Base-by-base conservation (phyloP, 768 basidiomycete species). In the Obba rivulosa region DNA sequence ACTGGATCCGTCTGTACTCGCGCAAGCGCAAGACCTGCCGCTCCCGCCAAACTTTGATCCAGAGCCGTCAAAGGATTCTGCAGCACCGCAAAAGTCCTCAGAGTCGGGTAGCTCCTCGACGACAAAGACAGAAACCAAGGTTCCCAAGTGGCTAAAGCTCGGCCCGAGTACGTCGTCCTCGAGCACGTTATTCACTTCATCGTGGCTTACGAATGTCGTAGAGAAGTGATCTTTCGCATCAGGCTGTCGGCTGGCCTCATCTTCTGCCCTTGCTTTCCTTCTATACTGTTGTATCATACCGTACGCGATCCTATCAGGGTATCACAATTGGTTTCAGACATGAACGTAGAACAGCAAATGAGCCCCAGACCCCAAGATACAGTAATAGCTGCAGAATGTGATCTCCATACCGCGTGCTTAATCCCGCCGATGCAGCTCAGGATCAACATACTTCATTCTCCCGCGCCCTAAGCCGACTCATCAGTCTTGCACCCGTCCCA, bases 121-220 rank as follows among this genome's bases (percentile, higher is more conserved):
- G 31, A 45, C 38, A 38, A 53, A 34, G 46, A 43, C 23, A 44
- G 44, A 28, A 40, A 50, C 20, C 40, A 88, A 87, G 67, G 67
- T 84, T 50, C 85, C 88, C 11, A 88, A 88, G 59, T 91, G 87
- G 89, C 57, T 92, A 22, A 90, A 87, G 63, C 59, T 84, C 40
- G 81, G 80, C 28, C 54, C 69, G 42, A 83, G 83, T 84, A 55
- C 63, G 35, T 45, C 53, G n/a, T 16, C 38, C 24, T n/a, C n/a
- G n/a, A 35, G 11, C 43, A 37, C 10, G 20, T 2, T 21, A 5
- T 34, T 22, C 20, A 3, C 36, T 16, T 37, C 20, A 16, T 20
- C 18, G 13, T 42, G 20, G 41, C 41, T 42, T 8, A 42, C 22
- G 21, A 8, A 9, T 4, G 18, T 24, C 13, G 28, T 13, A 31